phyloP scores from a whole-genome alignment of 1,284 basidiomycete genomes.

The Marasmius tenuissimus region DNA sequence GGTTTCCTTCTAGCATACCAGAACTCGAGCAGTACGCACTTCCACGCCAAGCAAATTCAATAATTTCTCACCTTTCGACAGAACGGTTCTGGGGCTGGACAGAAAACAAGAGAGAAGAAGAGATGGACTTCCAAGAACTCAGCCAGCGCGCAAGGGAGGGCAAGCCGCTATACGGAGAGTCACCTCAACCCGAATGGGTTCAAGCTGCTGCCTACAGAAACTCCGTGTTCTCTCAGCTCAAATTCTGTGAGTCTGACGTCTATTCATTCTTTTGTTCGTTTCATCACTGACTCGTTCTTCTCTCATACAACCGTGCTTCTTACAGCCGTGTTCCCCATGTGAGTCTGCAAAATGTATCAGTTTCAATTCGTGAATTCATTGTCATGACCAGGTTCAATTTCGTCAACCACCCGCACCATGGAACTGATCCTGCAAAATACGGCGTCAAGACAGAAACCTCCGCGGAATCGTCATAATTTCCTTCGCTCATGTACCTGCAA shows the following conservation, averaged over 20 bases:
- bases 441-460: slow-evolving; percentile 35
- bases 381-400: slow-evolving; percentile 77
- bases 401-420: slow-evolving; percentile 87
- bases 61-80: slow-evolving; percentile 28
- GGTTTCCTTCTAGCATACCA: slow-evolving; percentile 97
- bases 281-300: slow-evolving; percentile 5
- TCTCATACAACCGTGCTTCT: slow-evolving; percentile 6
- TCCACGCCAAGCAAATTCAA: slow-evolving; percentile 2
- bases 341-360: slow-evolving; percentile 22
- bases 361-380: slow-evolving; percentile 2
- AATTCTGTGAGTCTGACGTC: slow-evolving; percentile 73
- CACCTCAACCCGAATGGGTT: slow-evolving; percentile 82
- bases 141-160: slow-evolving; percentile 70
- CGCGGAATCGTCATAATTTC: slow-evolving; percentile 19
- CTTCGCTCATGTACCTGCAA: neutral
- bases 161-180: slow-evolving; percentile 83
- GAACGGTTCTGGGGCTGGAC: slow-evolving; percentile 97
- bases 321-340: slow-evolving; percentile 73
- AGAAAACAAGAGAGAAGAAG: slow-evolving; percentile 87
- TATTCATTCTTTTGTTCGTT: neutral
- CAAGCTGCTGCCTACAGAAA: slow-evolving; percentile 90
- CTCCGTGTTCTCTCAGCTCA: slow-evolving; percentile 90
- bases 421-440: slow-evolving; percentile 84
- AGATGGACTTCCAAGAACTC: slow-evolving; percentile 76
- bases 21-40: slow-evolving; percentile 74